These are phyloP conservation scores for Stenogyne calaminthoides DNA, from an alignment of 305 asterid genomes.

Conservation along the genomic window DNA sequence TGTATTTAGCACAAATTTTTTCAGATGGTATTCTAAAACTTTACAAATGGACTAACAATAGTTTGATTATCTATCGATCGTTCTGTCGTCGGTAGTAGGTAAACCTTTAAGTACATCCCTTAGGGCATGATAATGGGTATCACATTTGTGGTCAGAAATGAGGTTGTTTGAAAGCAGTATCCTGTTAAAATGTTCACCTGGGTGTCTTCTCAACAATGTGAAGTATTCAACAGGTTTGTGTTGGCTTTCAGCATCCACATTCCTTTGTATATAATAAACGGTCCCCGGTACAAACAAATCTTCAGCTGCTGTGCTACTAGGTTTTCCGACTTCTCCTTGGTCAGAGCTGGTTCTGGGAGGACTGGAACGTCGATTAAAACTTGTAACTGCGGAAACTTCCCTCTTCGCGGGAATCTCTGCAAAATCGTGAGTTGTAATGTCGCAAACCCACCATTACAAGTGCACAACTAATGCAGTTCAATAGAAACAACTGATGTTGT, in stretches of 20 bases:
- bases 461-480: too few species aligned
- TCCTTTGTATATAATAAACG: slow-evolving; percentile 67
- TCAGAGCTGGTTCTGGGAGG: slow-evolving; percentile 34
- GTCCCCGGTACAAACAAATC: slow-evolving; percentile 79
- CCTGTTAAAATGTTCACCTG: slow-evolving; percentile 76
- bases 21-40: too few species aligned
- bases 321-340: slow-evolving; percentile 28
- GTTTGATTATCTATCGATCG: slow-evolving; percentile 5
- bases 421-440: slow-evolving; percentile 11
- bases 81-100: slow-evolving; percentile 45
- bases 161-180: slow-evolving; percentile 72
- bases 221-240: slow-evolving; percentile 46
- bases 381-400: slow-evolving; percentile 24
- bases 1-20: too few species aligned
- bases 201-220: slow-evolving; percentile 69
- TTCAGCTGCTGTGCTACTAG: slow-evolving; percentile 32
- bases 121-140: slow-evolving; percentile 78
- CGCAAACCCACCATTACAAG: background rate
- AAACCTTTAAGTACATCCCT: slow-evolving; percentile 90
- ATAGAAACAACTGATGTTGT: too few species aligned
- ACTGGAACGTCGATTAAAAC: slow-evolving; percentile 17
- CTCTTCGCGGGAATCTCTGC: slow-evolving; percentile 39
- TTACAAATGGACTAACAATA: too few species aligned
- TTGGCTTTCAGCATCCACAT: slow-evolving; percentile 38
- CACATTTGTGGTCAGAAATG: slow-evolving; percentile 76